Percentiles rank a stretch among this genome's conserved stretches.
phyloP scores from a whole-genome alignment of 208 protist genomes.

The Leishmania aethiopica region DNA sequence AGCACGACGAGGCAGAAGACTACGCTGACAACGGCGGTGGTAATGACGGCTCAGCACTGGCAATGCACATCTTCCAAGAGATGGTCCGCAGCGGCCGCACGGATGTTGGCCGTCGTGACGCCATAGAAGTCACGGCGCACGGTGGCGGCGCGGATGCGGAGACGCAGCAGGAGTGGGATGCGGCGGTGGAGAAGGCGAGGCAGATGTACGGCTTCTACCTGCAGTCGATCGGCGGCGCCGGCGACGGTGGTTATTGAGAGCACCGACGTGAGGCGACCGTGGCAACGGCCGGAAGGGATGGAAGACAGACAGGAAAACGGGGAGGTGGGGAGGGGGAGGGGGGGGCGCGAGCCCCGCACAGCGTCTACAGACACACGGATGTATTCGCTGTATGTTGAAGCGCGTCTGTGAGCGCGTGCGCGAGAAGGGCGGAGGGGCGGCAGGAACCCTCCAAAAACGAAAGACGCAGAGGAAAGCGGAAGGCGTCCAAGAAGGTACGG shows the following conservation, averaged over 20 bases:
- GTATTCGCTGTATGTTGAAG: no score
- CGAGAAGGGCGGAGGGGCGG: background rate
- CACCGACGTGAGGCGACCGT: background rate
- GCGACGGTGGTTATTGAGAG: background rate
- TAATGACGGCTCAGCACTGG: conserved; percentile 1
- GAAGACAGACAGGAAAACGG: background rate
- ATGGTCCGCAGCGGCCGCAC: conserved; percentile 38
- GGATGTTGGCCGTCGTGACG: conserved; percentile 6
- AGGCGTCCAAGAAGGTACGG: no score
- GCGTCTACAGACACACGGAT: no score
- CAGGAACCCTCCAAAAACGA: no score
- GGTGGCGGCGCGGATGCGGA: conserved; percentile 10
- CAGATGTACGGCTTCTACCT: conserved; percentile 68
- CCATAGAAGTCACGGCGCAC: background rate
- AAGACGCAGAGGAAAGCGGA: no score
- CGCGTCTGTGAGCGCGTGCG: no score
- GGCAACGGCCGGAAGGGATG: background rate
- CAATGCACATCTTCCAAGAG: conserved; percentile 38
- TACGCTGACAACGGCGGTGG: background rate
- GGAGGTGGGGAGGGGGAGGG: no score
- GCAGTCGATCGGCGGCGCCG: conserved; percentile 4
- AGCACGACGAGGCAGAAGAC: background rate
- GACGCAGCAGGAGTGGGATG: conserved; percentile 48
- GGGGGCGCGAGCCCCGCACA: background rate
- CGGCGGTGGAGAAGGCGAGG: conserved; percentile 40